Conservation (phyloP, 139 green algal species). For the Chlorella sp. region DNA sequence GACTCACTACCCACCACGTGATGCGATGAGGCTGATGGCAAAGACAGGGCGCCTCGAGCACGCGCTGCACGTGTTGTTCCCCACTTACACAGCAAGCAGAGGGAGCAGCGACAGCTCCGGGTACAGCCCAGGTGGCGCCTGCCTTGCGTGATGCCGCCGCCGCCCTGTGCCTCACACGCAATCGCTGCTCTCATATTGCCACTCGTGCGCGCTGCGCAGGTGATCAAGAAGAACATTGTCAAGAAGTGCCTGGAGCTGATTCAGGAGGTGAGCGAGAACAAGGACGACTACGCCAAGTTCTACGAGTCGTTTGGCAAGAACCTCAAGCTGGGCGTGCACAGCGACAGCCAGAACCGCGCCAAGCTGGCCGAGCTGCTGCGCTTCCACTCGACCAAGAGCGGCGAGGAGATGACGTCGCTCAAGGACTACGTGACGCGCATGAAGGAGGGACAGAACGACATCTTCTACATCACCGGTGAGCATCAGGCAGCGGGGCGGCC, state of each 20-base stretch:
- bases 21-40: no score
- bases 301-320: slow-evolving; percentile 99
- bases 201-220: slow-evolving; percentile 19
- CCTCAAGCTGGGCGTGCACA: slow-evolving; percentile 97
- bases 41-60: no score
- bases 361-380: slow-evolving; percentile 97
- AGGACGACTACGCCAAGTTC: slow-evolving; percentile 99
- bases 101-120: no score
- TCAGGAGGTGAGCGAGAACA: slow-evolving; percentile 98
- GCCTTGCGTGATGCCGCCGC: no score
- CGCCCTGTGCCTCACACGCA: no score
- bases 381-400: slow-evolving; percentile 94
- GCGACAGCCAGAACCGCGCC: slow-evolving; percentile 88
- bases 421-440: slow-evolving; percentile 99
- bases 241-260: slow-evolving; percentile 99
- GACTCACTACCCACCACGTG: background rate
- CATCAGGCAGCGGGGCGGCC: background rate
- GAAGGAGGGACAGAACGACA: slow-evolving; percentile 96
- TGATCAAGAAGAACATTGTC: slow-evolving; percentile 99
- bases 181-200: background rate
- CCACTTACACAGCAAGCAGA: no score
- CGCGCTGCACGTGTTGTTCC: no score
- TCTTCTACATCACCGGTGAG: slow-evolving; percentile 99
- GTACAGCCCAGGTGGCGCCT: no score
- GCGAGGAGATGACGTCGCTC: slow-evolving; percentile 94